Conservation (phyloP, 768 basidiomycete species). For the Pulveroboletus sp. region DNA sequence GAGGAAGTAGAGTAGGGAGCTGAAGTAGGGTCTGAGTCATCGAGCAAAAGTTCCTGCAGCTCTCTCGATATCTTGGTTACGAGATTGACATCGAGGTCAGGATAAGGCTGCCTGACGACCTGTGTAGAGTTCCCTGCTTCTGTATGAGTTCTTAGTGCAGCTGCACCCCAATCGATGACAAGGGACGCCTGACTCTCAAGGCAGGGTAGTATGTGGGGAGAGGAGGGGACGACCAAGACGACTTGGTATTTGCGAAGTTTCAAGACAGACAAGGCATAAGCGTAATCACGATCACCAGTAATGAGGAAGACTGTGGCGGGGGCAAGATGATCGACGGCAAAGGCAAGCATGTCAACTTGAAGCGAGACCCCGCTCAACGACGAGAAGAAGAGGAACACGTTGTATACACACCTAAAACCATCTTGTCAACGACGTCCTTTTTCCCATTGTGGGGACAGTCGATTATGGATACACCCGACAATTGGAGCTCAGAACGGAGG, state of each 20-base stretch:
- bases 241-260: conserved; percentile 51
- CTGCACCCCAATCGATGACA: conserved; percentile 46
- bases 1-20: conserved; percentile 1
- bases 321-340: conserved; percentile 56
- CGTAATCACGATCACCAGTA: conserved; percentile 63
- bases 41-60: conserved; percentile 11
- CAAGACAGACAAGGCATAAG: conserved; percentile 56
- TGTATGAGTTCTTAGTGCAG: conserved; percentile 32
- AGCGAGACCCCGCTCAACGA: conserved; percentile 3
- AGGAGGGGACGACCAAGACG: conserved; percentile 43
- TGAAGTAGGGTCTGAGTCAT: conserved; percentile 12
- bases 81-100: conserved; percentile 23
- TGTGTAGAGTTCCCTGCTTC: conserved; percentile 14
- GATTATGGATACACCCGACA: conserved; percentile 40
- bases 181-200: conserved; percentile 52
- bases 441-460: conserved; percentile 32
- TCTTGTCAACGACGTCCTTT: conserved; percentile 42
- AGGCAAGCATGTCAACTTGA: conserved; percentile 62
- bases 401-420: conserved; percentile 38
- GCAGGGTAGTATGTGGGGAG: conserved; percentile 36
- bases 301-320: conserved; percentile 58
- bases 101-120: conserved; percentile 23
- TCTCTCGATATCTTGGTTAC: conserved; percentile 20
- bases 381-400: not conserved
- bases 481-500: conserved; percentile 40